These are phyloP conservation scores for Termitomyces sp. DNA, from an alignment of 768 basidiomycete species.

Conservation along the genomic window DNA sequence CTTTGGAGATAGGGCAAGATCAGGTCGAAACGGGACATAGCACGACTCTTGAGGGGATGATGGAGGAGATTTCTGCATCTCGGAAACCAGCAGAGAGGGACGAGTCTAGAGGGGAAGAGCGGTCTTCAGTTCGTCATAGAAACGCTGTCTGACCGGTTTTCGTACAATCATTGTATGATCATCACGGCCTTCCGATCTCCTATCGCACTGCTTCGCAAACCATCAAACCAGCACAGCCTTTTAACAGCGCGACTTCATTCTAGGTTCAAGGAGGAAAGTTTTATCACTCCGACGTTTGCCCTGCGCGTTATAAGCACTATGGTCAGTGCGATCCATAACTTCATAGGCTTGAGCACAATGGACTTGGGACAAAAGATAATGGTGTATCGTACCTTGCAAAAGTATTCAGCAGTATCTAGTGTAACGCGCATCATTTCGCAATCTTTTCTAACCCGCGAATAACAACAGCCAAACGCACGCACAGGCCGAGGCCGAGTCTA, in stretches of 20 bases:
- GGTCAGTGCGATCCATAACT: neutral
- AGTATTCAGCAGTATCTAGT: neutral
- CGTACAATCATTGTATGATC: neutral
- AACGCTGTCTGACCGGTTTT: neutral
- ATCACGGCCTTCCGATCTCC: neutral
- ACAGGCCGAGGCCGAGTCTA: no score
- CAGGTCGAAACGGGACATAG: conserved; percentile 3
- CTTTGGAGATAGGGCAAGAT: neutral
- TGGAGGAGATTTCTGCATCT: neutral
- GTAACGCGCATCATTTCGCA: neutral
- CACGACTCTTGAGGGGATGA: neutral
- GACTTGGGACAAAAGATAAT: neutral
- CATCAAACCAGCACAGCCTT: neutral
- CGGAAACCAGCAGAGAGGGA: neutral
- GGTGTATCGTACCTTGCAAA: neutral
- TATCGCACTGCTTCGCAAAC: neutral
- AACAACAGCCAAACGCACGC: no score
- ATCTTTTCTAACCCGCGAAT: neutral
- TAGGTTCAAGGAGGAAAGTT: neutral
- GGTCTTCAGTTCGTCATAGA: neutral
- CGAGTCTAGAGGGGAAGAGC: neutral
- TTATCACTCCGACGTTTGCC: neutral
- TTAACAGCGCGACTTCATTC: no score
- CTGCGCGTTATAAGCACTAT: neutral
- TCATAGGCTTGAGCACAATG: neutral